Percentiles rank a stretch among this genome's conserved stretches.
These are phyloP conservation scores for Acrocalymma vagum DNA, from an alignment of 2,329 filamentous ascomycete species.

Conservation along the genomic window DNA sequence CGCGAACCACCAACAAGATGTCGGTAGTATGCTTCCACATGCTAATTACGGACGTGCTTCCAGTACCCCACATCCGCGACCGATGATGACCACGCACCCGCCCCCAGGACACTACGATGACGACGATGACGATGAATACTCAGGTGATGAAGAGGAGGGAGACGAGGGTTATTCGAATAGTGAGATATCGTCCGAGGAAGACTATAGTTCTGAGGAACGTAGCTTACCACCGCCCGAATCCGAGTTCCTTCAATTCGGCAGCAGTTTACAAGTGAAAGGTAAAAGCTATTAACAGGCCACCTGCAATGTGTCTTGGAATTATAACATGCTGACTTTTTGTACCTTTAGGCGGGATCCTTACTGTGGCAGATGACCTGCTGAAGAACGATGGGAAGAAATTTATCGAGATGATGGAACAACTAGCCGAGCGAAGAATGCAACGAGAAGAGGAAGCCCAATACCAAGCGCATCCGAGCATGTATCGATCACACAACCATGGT, in stretches of 20 bases:
- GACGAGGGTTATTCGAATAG: constrained; percentile 58
- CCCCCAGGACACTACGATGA: constrained; percentile 71
- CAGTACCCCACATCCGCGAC: constrained; percentile 66
- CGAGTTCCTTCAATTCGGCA: constrained; percentile 97
- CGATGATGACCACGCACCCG: constrained; percentile 69
- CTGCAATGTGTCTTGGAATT: constrained; percentile 21
- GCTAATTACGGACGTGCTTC: constrained; percentile 66
- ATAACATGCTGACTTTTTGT: constrained; percentile 30
- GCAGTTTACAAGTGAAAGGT: constrained; percentile 94
- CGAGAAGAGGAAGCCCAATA: constrained; percentile 89
- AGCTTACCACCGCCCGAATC: constrained; percentile 71
- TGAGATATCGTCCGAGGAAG: constrained; percentile 73
- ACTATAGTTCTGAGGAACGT: constrained; percentile 70
- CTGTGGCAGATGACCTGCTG: constrained; percentile 95
- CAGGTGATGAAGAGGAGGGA: constrained; percentile 64
- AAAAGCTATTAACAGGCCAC: no score
- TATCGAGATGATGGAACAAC: constrained; percentile 99
- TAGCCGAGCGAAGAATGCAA: constrained; percentile 96
- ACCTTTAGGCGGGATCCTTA: constrained; percentile 87
- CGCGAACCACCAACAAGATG: constrained; percentile 82
- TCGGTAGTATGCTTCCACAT: constrained; percentile 73
- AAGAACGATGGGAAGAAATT: constrained; percentile 99
- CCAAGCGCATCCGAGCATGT: constrained; percentile 65
- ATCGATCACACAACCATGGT: constrained; percentile 58
- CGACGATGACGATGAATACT: constrained; percentile 63